Conservation (phyloP, 345 rosid genomes). For the Eucalyptus erythrocorys region DNA sequence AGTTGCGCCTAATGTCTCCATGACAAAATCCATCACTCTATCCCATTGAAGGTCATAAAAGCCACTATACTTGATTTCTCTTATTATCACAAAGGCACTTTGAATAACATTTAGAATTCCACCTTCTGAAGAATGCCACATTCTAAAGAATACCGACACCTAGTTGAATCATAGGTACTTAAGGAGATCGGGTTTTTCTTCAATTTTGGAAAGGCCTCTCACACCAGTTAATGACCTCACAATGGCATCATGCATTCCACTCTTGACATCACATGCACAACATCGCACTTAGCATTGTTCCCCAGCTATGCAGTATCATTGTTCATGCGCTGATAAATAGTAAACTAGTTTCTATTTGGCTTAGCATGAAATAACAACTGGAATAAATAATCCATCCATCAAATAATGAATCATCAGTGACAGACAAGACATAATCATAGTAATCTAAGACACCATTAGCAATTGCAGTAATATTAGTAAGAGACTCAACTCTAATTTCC, state of each 20-base stretch:
- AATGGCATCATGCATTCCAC: not conserved
- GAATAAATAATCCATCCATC: not conserved
- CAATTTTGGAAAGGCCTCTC: not conserved
- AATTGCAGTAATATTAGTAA: not conserved
- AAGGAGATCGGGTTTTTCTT: not conserved
- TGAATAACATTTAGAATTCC: no score
- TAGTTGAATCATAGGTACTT: not conserved
- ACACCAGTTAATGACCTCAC: not conserved
- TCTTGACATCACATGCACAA: not conserved
- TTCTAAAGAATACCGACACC: not conserved
- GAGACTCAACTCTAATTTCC: not conserved
- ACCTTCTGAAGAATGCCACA: not conserved
- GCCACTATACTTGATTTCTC: not conserved
- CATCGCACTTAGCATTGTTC: not conserved
- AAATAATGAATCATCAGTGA: not conserved
- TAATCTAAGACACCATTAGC: not conserved
- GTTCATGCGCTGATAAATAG: rapidly evolving
- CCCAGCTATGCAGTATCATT: not conserved
- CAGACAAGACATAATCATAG: not conserved
- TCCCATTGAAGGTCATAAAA: not conserved
- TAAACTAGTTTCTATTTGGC: not conserved
- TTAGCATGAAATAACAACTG: not conserved
- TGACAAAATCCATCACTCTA: not conserved
- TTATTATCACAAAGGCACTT: not conserved
- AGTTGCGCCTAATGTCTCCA: not conserved